Percentiles rank a stretch among this genome's conserved stretches.
Conservation (phyloP, 768 basidiomycete genomes). For the Fomitopsis pulvina region DNA sequence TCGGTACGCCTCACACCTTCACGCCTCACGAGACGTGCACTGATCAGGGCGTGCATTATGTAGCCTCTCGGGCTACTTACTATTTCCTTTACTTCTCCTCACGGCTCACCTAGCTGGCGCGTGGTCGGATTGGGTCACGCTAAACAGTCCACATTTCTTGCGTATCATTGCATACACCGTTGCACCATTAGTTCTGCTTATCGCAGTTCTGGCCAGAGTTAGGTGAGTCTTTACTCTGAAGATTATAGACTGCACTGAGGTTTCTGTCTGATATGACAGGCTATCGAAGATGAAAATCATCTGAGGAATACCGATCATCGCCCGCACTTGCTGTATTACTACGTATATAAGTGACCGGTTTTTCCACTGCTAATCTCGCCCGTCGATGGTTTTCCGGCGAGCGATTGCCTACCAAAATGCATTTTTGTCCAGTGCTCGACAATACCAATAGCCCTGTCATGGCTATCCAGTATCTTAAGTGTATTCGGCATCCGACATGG, state of each 20-base stretch:
- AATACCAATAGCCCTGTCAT: too few species aligned
- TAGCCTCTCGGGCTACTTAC: constrained; percentile 68
- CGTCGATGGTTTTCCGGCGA: too few species aligned
- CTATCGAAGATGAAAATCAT: constrained; percentile 61
- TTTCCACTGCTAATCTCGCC: too few species aligned
- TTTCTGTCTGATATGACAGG: too few species aligned
- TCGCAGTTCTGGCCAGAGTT: constrained; percentile 39
- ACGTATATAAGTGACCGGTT: too few species aligned
- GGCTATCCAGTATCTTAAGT: too few species aligned
- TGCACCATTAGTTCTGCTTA: constrained; percentile 43
- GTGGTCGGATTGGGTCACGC: constrained; percentile 54
- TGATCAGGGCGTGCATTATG: neutral
- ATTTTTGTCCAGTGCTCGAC: too few species aligned
- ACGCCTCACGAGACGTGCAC: neutral
- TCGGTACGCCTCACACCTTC: constrained; percentile 35
- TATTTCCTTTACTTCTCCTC: constrained; percentile 53
- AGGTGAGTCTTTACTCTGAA: constrained; percentile 28
- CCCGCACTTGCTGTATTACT: too few species aligned
- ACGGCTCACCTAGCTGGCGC: constrained; percentile 67
- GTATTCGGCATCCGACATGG: too few species aligned
- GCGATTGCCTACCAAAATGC: too few species aligned
- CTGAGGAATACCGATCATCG: too few species aligned
- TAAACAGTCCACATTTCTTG: constrained; percentile 29
- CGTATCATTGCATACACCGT: constrained; percentile 47
- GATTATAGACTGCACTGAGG: neutral